Evolutionary conservation across 2,329 filamentous ascomycete species (phyloP).

Genomic region (Scopulariopsis brevicaulis): DNA sequence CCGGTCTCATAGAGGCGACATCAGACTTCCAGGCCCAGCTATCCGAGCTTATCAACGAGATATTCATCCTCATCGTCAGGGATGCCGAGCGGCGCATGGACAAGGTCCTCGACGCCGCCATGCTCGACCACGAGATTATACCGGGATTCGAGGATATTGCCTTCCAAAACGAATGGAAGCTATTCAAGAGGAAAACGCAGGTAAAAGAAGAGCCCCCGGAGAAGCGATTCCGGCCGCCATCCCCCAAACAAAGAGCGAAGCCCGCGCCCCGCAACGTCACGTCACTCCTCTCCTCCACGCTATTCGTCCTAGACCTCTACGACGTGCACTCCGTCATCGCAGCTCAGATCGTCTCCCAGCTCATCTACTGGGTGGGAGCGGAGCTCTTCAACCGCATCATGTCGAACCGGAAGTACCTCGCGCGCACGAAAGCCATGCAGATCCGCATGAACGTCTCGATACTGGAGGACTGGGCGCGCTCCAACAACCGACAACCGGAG

Average conservation of each 20-base stretch:
- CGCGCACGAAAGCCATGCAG: constrained; percentile 97
- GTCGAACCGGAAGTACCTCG: constrained; percentile 88
- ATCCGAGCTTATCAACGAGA: constrained; percentile 92
- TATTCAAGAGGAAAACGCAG: constrained; percentile 85
- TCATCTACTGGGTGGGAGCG: constrained; percentile 91
- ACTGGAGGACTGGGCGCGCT: constrained; percentile 89
- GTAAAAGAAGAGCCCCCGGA: constrained; percentile 84
- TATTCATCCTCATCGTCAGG: constrained; percentile 93
- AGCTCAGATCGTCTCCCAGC: constrained; percentile 79
- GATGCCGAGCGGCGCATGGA: constrained; percentile 94
- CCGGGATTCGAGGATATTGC: constrained; percentile 93
- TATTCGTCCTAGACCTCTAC: constrained; percentile 97
- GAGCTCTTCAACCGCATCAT: constrained; percentile 98
- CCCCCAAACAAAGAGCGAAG: constrained; percentile 85
- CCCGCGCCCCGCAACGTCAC: constrained; percentile 91
- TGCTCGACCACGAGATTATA: constrained; percentile 97
- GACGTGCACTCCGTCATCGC: constrained; percentile 97
- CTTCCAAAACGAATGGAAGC: constrained; percentile 97
- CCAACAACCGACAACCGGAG: constrained; percentile 88
- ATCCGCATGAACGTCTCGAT: constrained; percentile 98
- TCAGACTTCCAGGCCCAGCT: constrained; percentile 86
- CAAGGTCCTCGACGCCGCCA: constrained; percentile 84
- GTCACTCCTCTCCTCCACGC: constrained; percentile 84
- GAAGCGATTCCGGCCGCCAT: constrained; percentile 84
- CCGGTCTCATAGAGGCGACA: constrained; percentile 68